These are phyloP conservation scores for Coemansia sp. DNA, from an alignment of 192 early-diverging fungal genomes.

Conservation along the genomic window DNA sequence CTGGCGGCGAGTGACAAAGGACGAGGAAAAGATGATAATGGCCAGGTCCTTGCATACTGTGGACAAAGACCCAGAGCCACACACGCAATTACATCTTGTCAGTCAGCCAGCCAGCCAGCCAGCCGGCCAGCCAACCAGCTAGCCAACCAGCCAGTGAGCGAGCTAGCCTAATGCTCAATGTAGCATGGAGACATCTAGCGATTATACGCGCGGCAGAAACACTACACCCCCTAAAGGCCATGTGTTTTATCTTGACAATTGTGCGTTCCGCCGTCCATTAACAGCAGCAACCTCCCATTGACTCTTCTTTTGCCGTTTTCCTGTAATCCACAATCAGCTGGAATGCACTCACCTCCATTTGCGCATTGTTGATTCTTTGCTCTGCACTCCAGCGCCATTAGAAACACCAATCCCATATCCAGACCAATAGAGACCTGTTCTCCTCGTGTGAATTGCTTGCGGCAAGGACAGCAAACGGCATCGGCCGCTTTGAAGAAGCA, in stretches of 20 bases:
- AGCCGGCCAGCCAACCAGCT: too few relatives aligned
- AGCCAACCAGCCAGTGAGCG: too few relatives aligned
- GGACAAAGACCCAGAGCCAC: not conserved
- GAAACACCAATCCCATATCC: not conserved
- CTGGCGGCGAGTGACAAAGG: not conserved
- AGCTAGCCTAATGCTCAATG: not conserved
- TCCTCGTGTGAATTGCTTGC: not conserved
- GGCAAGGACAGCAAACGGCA: not conserved
- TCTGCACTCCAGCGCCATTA: not conserved
- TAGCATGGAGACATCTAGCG: not conserved
- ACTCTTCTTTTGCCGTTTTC: conserved; percentile 6
- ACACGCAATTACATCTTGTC: not conserved
- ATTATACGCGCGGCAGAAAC: conserved; percentile 5
- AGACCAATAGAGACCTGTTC: not conserved
- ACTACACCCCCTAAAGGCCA: conserved; percentile 1
- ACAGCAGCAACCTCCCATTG: not conserved
- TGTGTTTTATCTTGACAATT: conserved; percentile 5
- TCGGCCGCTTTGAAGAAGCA: not conserved
- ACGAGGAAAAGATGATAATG: not conserved
- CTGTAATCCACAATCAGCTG: conserved; percentile 2
- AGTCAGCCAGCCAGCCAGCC: too few relatives aligned
- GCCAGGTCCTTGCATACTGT: conserved; percentile 1
- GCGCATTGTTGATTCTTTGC: not conserved
- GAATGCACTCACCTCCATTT: not conserved
- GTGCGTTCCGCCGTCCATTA: not conserved